phyloP scores from a whole-genome alignment of 495 filamentous ascomycete genomes.

The Aspergillus saccharolyticus region DNA sequence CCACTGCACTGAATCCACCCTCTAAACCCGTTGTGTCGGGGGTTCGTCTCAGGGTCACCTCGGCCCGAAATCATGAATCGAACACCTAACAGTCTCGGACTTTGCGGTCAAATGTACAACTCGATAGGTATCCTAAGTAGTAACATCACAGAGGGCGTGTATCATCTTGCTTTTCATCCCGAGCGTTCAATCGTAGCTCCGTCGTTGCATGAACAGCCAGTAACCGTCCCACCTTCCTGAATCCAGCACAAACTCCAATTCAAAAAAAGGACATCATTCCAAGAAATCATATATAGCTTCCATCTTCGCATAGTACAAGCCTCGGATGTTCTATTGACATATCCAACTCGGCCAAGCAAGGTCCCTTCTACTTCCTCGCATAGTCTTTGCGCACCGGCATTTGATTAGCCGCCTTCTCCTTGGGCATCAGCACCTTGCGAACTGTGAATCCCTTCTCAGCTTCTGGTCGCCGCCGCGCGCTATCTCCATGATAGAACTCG shows the following conservation, averaged over 20 bases:
- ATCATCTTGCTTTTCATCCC: not conserved
- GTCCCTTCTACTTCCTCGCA: constrained; percentile 8
- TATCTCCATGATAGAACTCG: constrained; percentile 51
- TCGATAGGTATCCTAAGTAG: not conserved
- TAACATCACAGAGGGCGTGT: not conserved
- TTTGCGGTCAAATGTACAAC: constrained; percentile 4
- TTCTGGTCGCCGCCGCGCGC: constrained; percentile 39
- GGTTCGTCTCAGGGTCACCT: not conserved
- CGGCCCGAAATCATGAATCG: not conserved
- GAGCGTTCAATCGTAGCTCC: not conserved
- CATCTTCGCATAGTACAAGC: no score
- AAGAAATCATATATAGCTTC: not conserved
- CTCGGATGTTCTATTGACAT: no score
- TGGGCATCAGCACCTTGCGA: constrained; percentile 29
- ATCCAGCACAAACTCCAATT: not conserved
- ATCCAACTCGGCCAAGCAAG: constrained; percentile 1
- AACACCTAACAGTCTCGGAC: not conserved
- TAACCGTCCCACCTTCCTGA: not conserved
- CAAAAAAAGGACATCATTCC: not conserved
- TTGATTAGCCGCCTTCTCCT: constrained; percentile 26
- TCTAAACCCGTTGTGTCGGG: not conserved
- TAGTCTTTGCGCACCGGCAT: constrained; percentile 22
- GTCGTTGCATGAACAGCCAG: not conserved
- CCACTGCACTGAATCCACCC: not conserved
- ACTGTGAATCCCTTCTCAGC: constrained; percentile 39